Evolutionary conservation across 805 yeast species (phyloP).

Genomic region (Scheffersomyces lignosus): DNA sequence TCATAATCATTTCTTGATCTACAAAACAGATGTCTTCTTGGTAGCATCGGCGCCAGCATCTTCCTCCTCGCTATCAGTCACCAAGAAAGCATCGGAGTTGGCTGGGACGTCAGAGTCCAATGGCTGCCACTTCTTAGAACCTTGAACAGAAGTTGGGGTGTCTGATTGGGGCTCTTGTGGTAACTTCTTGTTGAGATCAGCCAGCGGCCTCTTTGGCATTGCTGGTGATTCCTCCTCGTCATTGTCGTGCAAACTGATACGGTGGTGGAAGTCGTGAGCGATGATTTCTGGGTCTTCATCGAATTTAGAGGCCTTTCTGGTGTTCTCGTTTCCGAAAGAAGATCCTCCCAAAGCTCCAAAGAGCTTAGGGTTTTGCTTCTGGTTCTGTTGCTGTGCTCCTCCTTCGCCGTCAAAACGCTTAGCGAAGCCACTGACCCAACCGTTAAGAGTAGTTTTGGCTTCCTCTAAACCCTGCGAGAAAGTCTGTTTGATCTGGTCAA

Average conservation of each 20-base stretch:
- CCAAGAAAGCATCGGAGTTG: conserved; percentile 43
- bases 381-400: conserved; percentile 10
- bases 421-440: conserved; percentile 74
- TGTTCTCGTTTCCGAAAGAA: conserved; percentile 23
- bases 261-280: conserved; percentile 47
- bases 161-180: conserved; percentile 2
- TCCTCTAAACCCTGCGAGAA: conserved; percentile 78
- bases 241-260: conserved; percentile 43
- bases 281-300: conserved; percentile 60
- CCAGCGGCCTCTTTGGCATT: conserved; percentile 15
- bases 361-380: conserved; percentile 28
- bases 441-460: conserved; percentile 70
- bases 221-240: conserved; percentile 25
- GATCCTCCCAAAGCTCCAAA: conserved; percentile 51
- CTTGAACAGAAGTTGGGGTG: conserved; percentile 1
- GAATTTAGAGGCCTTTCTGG: conserved; percentile 22
- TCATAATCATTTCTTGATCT: no score
- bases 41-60: conserved; percentile 13
- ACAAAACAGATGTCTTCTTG: conserved; percentile 1
- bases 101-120: conserved; percentile 39
- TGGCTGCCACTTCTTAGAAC: conserved; percentile 35
- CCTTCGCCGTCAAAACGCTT: conserved; percentile 43
- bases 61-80: conserved; percentile 46
- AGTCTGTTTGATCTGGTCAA: conserved; percentile 65
- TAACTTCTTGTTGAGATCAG: conserved; percentile 1